Conservation (phyloP, 306 rosid species). For the Fragaria vesca region DNA sequence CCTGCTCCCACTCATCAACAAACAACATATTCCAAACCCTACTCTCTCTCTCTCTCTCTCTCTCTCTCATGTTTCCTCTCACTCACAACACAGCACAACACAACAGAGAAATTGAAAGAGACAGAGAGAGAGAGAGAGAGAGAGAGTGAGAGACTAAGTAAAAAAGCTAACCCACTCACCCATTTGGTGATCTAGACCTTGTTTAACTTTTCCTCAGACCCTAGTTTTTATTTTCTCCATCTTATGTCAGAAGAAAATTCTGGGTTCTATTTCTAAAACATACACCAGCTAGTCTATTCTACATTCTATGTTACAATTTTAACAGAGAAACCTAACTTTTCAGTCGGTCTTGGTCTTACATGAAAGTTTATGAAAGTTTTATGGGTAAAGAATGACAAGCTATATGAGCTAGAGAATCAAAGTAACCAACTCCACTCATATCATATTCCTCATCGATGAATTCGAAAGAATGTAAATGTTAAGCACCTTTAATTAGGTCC, state of each 20-base stretch:
- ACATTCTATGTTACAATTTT: constrained; percentile 13
- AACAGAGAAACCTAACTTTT: constrained; percentile 14
- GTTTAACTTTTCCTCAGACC: constrained; percentile 54
- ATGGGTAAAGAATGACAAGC: constrained; percentile 23
- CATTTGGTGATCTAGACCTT: constrained; percentile 52
- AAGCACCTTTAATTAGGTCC: neutral
- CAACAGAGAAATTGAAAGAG: neutral
- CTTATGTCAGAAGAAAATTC: constrained; percentile 69
- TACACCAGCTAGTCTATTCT: constrained; percentile 38
- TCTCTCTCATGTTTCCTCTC: neutral
- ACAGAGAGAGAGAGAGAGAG: neutral
- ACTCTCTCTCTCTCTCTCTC: neutral
- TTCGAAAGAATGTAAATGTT: constrained; percentile 28
- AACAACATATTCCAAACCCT: constrained; percentile 13
- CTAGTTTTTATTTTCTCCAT: constrained; percentile 27
- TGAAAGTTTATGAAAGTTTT: neutral
- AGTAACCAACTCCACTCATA: constrained; percentile 39
- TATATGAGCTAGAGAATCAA: constrained; percentile 30
- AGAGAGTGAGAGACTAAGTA: constrained; percentile 20
- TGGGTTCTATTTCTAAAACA: constrained; percentile 30
- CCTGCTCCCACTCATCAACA: constrained; percentile 79
- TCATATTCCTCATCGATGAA: constrained; percentile 44
- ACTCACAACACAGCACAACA: neutral
- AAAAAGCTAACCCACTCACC: constrained; percentile 80
- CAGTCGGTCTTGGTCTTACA: constrained; percentile 28